phyloP scores from a whole-genome alignment of 106 monocot genomes.

The Platanthera guangdongensis region DNA sequence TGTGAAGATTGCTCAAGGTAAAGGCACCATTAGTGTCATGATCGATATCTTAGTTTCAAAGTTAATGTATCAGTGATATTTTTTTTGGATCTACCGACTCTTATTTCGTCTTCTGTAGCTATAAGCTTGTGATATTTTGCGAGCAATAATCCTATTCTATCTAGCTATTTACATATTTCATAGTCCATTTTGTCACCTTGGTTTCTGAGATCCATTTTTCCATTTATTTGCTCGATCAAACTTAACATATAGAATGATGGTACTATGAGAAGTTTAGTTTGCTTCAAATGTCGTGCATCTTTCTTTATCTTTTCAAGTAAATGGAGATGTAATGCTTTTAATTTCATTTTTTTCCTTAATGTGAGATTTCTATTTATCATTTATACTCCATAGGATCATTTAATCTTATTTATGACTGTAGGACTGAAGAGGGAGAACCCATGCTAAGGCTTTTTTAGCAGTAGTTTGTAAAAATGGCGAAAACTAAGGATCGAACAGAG shows the following conservation, averaged over 20 bases:
- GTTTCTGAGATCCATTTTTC: background rate
- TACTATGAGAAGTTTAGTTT: background rate
- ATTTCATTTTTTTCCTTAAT: background rate
- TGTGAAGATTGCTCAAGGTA: too few species aligned
- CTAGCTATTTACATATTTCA: background rate
- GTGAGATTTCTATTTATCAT: background rate
- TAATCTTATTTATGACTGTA: background rate
- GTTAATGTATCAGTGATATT: too few species aligned
- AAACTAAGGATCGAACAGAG: conserved; percentile 64
- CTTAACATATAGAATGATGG: background rate
- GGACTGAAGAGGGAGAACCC: background rate
- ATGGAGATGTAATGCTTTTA: too few species aligned
- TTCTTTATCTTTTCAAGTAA: background rate
- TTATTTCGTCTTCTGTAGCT: too few species aligned
- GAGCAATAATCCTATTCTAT: too few species aligned
- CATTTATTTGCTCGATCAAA: background rate
- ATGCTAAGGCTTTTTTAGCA: background rate
- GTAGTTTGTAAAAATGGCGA: conserved; percentile 33
- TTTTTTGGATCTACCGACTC: too few species aligned
- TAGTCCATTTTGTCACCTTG: background rate
- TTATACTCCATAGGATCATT: background rate
- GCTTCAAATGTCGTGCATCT: background rate
- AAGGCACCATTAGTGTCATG: too few species aligned
- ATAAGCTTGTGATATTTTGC: too few species aligned
- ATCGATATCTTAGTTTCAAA: too few species aligned